phyloP scores from a whole-genome alignment of 495 filamentous ascomycete species.

The Daldinia concentrica region DNA sequence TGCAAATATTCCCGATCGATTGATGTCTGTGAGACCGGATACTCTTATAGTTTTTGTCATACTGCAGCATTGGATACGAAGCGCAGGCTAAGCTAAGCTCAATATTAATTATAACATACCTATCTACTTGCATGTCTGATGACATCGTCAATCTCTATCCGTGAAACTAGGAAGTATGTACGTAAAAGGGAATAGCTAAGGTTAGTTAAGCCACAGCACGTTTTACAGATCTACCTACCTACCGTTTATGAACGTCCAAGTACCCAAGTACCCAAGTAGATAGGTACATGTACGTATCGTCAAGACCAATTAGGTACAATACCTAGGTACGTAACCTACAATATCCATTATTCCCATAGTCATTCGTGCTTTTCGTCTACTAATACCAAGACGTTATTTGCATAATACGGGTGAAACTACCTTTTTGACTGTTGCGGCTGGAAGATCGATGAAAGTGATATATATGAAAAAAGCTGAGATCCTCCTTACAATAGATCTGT shows the following conservation, averaged over 20 bases:
- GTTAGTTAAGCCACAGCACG: not conserved
- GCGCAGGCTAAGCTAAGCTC: conserved; percentile 5
- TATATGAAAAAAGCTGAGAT: conserved; percentile 1
- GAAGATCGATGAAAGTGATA: not conserved
- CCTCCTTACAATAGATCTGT: not conserved
- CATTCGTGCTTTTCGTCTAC: not conserved
- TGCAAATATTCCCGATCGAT: conserved; percentile 34
- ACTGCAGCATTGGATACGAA: conserved; percentile 39
- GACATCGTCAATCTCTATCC: not conserved
- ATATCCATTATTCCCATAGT: not conserved
- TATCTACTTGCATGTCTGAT: not conserved
- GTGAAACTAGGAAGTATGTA: not conserved
- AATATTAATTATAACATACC: conserved; percentile 2
- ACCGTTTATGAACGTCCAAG: not conserved
- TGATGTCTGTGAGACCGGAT: conserved; percentile 32
- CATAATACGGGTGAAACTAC: not conserved
- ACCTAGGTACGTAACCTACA: not conserved
- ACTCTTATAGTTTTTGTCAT: conserved; percentile 31
- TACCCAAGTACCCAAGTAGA: not conserved
- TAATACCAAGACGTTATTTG: not conserved
- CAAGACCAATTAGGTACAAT: not conserved
- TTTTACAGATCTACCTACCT: not conserved
- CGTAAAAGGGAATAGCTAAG: not conserved
- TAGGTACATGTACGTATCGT: not conserved
- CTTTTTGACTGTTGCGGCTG: not conserved